phyloP scores from a whole-genome alignment of 106 monocot species.

The Posidonia australis region DNA sequence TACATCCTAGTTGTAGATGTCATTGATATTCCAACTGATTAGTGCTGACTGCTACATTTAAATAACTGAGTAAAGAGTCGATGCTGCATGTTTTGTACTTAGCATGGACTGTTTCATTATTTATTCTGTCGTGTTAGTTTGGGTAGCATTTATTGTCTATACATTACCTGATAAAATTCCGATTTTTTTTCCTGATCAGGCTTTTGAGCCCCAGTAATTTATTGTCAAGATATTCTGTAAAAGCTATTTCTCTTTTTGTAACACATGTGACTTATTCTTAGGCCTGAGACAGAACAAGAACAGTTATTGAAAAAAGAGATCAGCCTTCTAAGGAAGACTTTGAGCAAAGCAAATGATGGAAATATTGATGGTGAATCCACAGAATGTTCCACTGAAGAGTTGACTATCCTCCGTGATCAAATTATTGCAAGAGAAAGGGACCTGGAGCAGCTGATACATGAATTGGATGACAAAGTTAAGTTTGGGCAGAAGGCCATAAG shows the following conservation, averaged over 20 bases:
- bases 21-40: too few relatives aligned
- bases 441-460: slow-evolving; percentile 35
- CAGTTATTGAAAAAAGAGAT: slow-evolving; percentile 67
- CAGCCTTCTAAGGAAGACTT: slow-evolving; percentile 35
- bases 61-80: too few relatives aligned
- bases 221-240: too few relatives aligned
- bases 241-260: not conserved
- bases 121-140: too few relatives aligned
- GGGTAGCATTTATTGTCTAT: too few relatives aligned
- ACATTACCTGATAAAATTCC: too few relatives aligned
- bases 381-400: slow-evolving; percentile 37
- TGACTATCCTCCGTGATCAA: slow-evolving; percentile 17
- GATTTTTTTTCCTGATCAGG: too few relatives aligned
- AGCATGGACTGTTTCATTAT: too few relatives aligned
- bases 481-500: slow-evolving; percentile 43
- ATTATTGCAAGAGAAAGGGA: slow-evolving; percentile 49
- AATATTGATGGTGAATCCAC: slow-evolving; percentile 12
- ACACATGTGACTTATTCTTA: slow-evolving; percentile 14
- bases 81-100: too few relatives aligned
- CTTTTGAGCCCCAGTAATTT: too few relatives aligned
- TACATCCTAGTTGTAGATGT: too few relatives aligned
- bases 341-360: slow-evolving; percentile 20
- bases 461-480: slow-evolving; percentile 75
- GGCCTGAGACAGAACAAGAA: slow-evolving; percentile 74
- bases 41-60: too few relatives aligned